Conservation (phyloP, 257 asterid genomes). For the Jacaranda mimosifolia region DNA sequence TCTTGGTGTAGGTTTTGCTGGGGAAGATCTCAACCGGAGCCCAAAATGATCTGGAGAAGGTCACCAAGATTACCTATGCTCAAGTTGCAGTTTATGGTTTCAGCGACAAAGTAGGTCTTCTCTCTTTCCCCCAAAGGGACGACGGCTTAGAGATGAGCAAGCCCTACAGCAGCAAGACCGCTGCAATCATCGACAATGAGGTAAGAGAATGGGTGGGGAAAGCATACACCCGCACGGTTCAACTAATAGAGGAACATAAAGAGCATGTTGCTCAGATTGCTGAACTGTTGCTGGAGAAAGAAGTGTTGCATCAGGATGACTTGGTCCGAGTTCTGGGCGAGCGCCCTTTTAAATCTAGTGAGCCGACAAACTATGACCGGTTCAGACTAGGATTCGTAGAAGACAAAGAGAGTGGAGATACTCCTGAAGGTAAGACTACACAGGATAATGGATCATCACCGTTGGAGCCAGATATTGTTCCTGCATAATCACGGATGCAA, state of each 20-base stretch:
- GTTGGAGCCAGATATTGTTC: conserved; percentile 55
- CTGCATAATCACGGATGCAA: conserved; percentile 28
- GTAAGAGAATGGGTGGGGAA: conserved; percentile 79
- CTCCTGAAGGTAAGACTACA: conserved; percentile 36
- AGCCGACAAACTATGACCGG: conserved; percentile 71
- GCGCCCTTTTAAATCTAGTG: conserved; percentile 68
- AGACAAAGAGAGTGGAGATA: conserved; percentile 40
- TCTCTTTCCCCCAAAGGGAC: conserved; percentile 74
- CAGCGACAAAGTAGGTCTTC: conserved; percentile 88
- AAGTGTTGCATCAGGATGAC: conserved; percentile 87
- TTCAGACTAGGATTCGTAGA: conserved; percentile 71
- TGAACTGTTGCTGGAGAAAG: conserved; percentile 79
- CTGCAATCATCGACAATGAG: conserved; percentile 78
- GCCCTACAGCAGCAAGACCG: conserved; percentile 90
- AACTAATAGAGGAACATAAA: conserved; percentile 77
- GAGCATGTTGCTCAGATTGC: conserved; percentile 78
- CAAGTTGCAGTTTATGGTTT: conserved; percentile 90
- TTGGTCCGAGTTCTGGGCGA: conserved; percentile 70
- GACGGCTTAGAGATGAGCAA: conserved; percentile 59
- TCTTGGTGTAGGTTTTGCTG: conserved; percentile 62
- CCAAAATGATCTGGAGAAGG: conserved; percentile 92
- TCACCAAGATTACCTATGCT: conserved; percentile 87
- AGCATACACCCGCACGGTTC: conserved; percentile 69
- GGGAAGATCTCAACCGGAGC: conserved; percentile 97
- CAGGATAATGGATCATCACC: conserved; percentile 57